These are phyloP conservation scores for Takakia lepidozioides DNA, from an alignment of 225 moss, liverwort and hornwort genomes.

Conservation along the genomic window DNA sequence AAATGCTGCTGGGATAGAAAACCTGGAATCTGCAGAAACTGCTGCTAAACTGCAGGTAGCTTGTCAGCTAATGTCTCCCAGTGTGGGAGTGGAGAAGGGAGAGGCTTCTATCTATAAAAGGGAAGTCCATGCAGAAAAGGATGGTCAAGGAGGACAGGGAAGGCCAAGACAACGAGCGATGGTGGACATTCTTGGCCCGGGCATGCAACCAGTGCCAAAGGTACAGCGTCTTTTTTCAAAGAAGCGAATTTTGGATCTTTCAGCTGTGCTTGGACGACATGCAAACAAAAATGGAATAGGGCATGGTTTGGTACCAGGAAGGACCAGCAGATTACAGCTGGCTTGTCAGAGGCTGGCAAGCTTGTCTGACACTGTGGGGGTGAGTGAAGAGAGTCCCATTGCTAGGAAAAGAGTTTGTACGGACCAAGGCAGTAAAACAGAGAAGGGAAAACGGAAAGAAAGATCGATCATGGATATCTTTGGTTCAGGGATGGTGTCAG, in stretches of 20 bases:
- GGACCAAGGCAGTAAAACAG: no score
- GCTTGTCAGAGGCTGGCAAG: conserved; percentile 1
- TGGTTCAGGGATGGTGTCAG: no score
- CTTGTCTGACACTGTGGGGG: not conserved
- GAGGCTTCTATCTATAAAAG: not conserved
- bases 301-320: no score
- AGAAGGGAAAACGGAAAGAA: not conserved
- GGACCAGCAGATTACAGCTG: not conserved
- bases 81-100: not conserved
- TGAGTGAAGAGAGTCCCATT: no score
- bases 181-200: conserved; percentile 41
- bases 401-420: no score
- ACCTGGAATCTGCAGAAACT: no score
- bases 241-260: conserved; percentile 13
- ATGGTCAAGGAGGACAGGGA: not conserved
- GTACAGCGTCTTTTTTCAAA: conserved; percentile 12
- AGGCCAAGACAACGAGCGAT: conserved; percentile 41
- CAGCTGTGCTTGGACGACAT: conserved; percentile 2
- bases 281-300: not conserved
- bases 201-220: conserved; percentile 10
- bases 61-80: no score
- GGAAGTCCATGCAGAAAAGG: not conserved
- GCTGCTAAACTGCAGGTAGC: no score
- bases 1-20: no score
- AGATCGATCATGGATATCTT: no score